Base-by-base conservation (phyloP, 2,329 filamentous ascomycete species). In the Raffaelea ambrosiae region DNA sequence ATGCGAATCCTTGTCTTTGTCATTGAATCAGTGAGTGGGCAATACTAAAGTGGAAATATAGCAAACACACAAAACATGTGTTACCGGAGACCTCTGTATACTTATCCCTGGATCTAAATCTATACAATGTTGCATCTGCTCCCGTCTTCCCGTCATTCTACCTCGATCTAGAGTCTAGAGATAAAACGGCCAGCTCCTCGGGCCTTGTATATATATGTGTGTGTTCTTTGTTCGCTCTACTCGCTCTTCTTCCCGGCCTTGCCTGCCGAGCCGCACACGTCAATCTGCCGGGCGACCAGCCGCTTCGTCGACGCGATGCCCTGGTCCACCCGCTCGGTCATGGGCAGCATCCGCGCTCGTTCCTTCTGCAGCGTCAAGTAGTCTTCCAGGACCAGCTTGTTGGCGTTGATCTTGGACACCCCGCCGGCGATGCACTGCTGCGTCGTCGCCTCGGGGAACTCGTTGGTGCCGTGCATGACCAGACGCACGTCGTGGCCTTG, bases 391-490 rank as follows among this genome's bases (percentile, higher is more conserved):
- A 77, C 64, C 33, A 72, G 55, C 58, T 72, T 74, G 53, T 81
- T 81, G 3, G 80, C 74, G 52, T 81, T 81, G 51, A 79, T 63
- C 58, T 79, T 79, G 21, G 69, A 65, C n/a, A 74, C 66, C 0
- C 76, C 76, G 14, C 65, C 64, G 21, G 60, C 58, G 54, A 81
- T 76, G 55, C 76, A 80, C 46, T 62, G 54, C 54, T 64, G 59
- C 66, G 77, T 72, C 3, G 76, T 59, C 14, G 71, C 64, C 4
- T 68, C 59, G 1, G 66, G 61, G 51, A 79, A 79, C 40, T 70
- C 72, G 52, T 79, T 78, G 0, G 76, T 79, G 3, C 77, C 77
- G 51, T 81, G 77, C 23, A 81, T 61, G 1, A 75, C 76, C 35
- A 72, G 59, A 14, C 63, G 52, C 0, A 75, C 73, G 19, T 69